Evolutionary conservation across 75 land plant species (phyloP).

Genomic region (Selaginella tamariscina): DNA sequence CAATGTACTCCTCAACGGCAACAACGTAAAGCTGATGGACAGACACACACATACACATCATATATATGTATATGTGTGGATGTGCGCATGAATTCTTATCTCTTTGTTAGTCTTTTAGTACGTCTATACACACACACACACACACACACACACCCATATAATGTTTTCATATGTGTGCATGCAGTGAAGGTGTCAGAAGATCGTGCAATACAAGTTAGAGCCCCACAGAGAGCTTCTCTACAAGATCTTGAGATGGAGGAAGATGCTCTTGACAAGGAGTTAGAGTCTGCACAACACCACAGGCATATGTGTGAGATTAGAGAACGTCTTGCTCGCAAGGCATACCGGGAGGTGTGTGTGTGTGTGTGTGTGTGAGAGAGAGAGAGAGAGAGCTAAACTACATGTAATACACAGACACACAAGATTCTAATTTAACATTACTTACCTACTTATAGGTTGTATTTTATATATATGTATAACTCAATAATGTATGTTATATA

Average conservation of each 20-base stretch:
- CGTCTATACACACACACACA: too few relatives aligned
- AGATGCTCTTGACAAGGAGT: slow-evolving; percentile 46
- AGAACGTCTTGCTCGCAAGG: slow-evolving; percentile 51
- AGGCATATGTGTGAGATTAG: slow-evolving; percentile 61
- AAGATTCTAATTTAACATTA: too few relatives aligned
- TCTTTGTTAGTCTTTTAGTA: too few relatives aligned
- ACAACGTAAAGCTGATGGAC: too few relatives aligned
- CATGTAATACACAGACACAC: too few relatives aligned
- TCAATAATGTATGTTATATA: too few relatives aligned
- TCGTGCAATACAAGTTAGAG: background rate
- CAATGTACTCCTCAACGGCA: too few relatives aligned
- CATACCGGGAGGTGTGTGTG: background rate
- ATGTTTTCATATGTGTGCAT: background rate
- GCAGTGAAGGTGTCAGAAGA: background rate
- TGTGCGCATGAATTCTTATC: too few relatives aligned
- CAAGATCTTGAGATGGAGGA: slow-evolving; percentile 29
- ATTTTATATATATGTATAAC: too few relatives aligned
- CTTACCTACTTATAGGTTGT: too few relatives aligned
- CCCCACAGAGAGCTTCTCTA: background rate
- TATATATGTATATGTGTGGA: background rate
- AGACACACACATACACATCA: too few relatives aligned
- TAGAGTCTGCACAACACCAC: slow-evolving; percentile 58
- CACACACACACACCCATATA: too few relatives aligned
- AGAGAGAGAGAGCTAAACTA: slow-evolving; percentile 7
- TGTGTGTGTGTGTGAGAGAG: slow-evolving; percentile 7